These are phyloP conservation scores for Suhomyces guaymorum DNA, from an alignment of 1,139 yeast species.

Conservation along the genomic window DNA sequence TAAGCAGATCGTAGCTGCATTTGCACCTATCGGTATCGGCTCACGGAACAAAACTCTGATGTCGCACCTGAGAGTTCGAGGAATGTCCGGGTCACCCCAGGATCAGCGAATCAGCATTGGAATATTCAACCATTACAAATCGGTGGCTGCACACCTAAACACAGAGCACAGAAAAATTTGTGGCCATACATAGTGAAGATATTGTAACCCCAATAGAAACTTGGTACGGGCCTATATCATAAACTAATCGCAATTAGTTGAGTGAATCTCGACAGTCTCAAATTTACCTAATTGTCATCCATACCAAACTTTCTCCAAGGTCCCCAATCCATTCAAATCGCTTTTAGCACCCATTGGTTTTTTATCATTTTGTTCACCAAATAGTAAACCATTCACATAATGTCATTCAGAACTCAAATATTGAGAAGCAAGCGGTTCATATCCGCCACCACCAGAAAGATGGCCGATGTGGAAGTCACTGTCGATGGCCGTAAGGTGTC, in stretches of 20 bases:
- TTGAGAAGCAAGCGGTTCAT: slow-evolving; percentile 33
- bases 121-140: slow-evolving; percentile 24
- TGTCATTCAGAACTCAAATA: slow-evolving; percentile 26
- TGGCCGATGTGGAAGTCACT: slow-evolving; percentile 70
- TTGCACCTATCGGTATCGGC: neutral
- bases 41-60: neutral
- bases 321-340: slow-evolving; percentile 1
- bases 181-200: slow-evolving; percentile 11
- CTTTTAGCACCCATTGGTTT: slow-evolving; percentile 9
- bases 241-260: slow-evolving; percentile 3
- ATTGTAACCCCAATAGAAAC: slow-evolving; percentile 11
- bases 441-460: slow-evolving; percentile 26
- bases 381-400: too few species aligned
- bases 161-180: slow-evolving; percentile 16
- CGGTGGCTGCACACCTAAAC: slow-evolving; percentile 12
- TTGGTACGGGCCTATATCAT: slow-evolving; percentile 1
- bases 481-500: slow-evolving; percentile 76
- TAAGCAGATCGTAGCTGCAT: neutral
- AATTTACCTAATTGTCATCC: neutral
- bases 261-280: neutral
- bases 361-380: neutral
- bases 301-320: neutral
- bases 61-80: neutral
- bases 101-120: slow-evolving; percentile 36
- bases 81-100: slow-evolving; percentile 14